Evolutionary conservation across 768 basidiomycete species (phyloP), one percentile per base, ranked within the genome.

Genomic region (Boletus subcaerulescens): DNA sequence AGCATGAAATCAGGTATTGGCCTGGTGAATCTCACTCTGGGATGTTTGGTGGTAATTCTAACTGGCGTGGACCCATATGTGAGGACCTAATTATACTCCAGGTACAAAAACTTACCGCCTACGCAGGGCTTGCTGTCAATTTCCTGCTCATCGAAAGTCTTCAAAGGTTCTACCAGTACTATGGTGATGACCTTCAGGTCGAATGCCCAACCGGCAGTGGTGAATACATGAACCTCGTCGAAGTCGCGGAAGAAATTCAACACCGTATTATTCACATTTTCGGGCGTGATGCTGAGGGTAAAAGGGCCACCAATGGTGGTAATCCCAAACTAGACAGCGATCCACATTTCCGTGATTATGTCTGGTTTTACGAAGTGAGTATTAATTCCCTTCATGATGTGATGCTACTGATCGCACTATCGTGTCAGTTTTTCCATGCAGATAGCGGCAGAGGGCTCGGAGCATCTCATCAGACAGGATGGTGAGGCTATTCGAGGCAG

Each of bases 181-280:
- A 97, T 61, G 97, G 97, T 3, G 87, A 93, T 52, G 87, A 90
- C 20, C 74, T 98, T 35, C 88, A 91, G 77, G 87, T 96, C 29
- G 97, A 99, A 71, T 99, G 97, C 65, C 97, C 97, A 5, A 94
- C 93, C 0, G 93, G 94, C 26, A 91, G 88, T 58, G 97, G 97
- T n/a, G 95, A 97, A 61, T 93, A 87, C 72, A 98, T 98, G 94
- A 91, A 93, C 67, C 84, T 99, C 9, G 91, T 88, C 11, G 81
- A 84, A 54, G 93, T 96, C 18, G 93, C 97, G 6, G 96, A 98
- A 65, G 97, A 99, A 71, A 94, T 99, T 52, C 97, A 98, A 71
- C 96, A 98, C 67, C 87, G 97, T n/a, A 86, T 98, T 58, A 99
- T 98, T 52, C 94, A 98, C 71, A 93, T 99, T 63, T 99, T 99